Conservation (phyloP, 805 yeast genomes). For the Zygoascus flipseniorum region DNA sequence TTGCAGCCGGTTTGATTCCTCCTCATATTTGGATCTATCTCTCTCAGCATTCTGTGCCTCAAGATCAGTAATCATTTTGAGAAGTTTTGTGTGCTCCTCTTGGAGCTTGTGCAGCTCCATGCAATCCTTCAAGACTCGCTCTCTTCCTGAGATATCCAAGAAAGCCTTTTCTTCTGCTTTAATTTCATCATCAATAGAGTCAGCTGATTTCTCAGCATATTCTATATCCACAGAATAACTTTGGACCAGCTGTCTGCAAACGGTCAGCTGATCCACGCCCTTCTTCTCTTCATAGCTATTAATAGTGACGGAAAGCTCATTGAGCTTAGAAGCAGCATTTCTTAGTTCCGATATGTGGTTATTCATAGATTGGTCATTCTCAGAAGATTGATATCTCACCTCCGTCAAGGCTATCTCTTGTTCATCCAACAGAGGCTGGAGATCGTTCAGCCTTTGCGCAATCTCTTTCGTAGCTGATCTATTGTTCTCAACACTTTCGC, state of each 20-base stretch:
- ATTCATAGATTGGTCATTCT: constrained; percentile 6
- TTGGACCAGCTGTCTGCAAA: constrained; percentile 22
- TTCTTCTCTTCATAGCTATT: constrained; percentile 9
- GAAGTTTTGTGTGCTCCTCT: constrained; percentile 31
- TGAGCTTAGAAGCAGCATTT: not conserved
- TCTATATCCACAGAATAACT: constrained; percentile 9
- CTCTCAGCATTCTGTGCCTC: constrained; percentile 52
- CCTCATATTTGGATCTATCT: constrained; percentile 53
- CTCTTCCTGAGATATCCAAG: constrained; percentile 50
- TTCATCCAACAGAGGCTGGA: constrained; percentile 6
- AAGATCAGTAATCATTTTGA: constrained; percentile 35
- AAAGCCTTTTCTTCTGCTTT: constrained; percentile 34
- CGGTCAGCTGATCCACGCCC: constrained; percentile 6
- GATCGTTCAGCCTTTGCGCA: constrained; percentile 1
- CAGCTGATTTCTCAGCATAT: constrained; percentile 17
- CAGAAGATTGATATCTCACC: constrained; percentile 8
- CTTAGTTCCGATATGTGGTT: not conserved
- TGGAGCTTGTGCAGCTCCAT: constrained; percentile 46
- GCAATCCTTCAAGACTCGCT: constrained; percentile 57
- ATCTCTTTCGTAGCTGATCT: constrained; percentile 9
- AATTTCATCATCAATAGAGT: constrained; percentile 13
- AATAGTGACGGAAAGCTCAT: constrained; percentile 6
- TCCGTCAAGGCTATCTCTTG: constrained; percentile 4
- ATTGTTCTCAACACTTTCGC: constrained; percentile 1
- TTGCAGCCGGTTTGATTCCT: constrained; percentile 43